Percentiles rank a stretch among this genome's conserved stretches.
phyloP scores from a whole-genome alignment of 768 basidiomycete species.

The Russula brevipes region DNA sequence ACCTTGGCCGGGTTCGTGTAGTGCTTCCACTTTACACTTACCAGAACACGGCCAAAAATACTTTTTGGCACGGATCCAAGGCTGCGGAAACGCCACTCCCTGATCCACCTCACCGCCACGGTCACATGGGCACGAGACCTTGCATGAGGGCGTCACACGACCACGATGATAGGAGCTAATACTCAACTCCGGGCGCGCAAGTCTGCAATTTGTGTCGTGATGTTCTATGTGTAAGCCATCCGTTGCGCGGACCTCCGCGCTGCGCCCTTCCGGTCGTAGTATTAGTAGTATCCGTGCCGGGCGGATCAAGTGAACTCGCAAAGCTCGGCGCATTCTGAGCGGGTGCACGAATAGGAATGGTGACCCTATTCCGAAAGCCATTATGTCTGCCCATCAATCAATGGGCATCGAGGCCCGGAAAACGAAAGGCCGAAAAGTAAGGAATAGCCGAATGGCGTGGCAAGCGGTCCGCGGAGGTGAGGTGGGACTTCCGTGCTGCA shows the following conservation, averaged over 20 bases:
- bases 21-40: no score
- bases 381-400: no score
- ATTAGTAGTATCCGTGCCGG: not conserved
- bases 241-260: not conserved
- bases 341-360: not conserved
- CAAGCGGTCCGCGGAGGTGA: no score
- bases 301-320: not conserved
- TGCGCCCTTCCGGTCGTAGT: not conserved
- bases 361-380: not conserved
- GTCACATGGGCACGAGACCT: not conserved
- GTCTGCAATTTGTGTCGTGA: not conserved
- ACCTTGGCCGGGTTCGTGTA: no score
- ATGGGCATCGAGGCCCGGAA: not conserved
- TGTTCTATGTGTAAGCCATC: not conserved
- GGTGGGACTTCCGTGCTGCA: no score
- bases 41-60: no score
- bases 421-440: no score
- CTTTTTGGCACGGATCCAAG: not conserved
- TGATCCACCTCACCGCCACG: not conserved
- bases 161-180: not conserved
- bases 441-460: no score
- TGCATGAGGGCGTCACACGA: not conserved
- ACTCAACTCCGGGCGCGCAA: not conserved
- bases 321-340: not conserved
- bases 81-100: not conserved